phyloP scores from a whole-genome alignment of 331 rosid species.

The Pyrus hybrid region DNA sequence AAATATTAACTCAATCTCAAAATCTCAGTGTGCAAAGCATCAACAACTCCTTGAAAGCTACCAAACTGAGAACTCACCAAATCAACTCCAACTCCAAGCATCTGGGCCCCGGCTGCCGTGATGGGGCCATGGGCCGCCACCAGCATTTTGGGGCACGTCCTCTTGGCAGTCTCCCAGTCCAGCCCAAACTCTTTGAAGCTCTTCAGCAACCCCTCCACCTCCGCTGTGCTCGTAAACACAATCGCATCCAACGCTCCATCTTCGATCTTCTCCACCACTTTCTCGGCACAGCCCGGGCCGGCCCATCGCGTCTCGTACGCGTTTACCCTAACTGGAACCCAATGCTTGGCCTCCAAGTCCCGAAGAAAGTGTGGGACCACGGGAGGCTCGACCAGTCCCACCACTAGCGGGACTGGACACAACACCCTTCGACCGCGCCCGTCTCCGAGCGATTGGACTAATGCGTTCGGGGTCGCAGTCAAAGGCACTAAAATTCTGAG shows the following conservation, averaged over 20 bases:
- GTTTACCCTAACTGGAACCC: slow-evolving; percentile 49
- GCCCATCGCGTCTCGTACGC: slow-evolving; percentile 77
- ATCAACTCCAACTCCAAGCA: slow-evolving; percentile 62
- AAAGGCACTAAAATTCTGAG: slow-evolving; percentile 44
- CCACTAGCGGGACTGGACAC: slow-evolving; percentile 52
- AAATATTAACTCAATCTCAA: not conserved
- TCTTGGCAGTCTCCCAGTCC: slow-evolving; percentile 36
- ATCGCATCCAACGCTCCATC: slow-evolving; percentile 41
- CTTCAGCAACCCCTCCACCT: slow-evolving; percentile 76
- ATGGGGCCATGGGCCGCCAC: slow-evolving; percentile 79
- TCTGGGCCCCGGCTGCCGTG: slow-evolving; percentile 53
- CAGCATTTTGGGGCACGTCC: slow-evolving; percentile 32
- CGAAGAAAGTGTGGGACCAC: slow-evolving; percentile 56
- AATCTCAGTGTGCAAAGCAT: slow-evolving; percentile 22
- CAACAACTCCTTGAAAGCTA: slow-evolving; percentile 67
- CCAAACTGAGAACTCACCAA: slow-evolving; percentile 56
- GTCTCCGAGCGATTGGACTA: slow-evolving; percentile 34
- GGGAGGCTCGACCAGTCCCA: slow-evolving; percentile 56
- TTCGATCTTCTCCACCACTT: slow-evolving; percentile 34
- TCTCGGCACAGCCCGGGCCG: slow-evolving; percentile 46
- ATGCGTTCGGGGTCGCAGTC: slow-evolving; percentile 39
- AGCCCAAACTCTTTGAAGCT: slow-evolving; percentile 48
- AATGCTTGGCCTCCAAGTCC: slow-evolving; percentile 33
- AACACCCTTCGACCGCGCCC: slow-evolving; percentile 41
- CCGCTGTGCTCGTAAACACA: slow-evolving; percentile 71